Evolutionary conservation across 2,329 filamentous ascomycete species (phyloP).

Genomic region (Xylariaceae sp.): DNA sequence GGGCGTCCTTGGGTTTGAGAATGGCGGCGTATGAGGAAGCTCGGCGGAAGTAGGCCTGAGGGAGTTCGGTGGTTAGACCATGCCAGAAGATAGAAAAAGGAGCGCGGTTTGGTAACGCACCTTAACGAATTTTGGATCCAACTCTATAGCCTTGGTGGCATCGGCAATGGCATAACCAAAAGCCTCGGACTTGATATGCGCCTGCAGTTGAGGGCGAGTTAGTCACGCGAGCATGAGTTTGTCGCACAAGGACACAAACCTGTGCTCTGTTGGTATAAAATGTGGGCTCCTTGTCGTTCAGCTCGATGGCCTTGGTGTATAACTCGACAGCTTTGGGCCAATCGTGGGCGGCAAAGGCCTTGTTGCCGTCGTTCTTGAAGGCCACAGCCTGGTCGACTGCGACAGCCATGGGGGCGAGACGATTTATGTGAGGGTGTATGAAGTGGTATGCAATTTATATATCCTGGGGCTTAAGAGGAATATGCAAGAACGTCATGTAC

Average conservation of each 20-base stretch:
- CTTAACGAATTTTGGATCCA: constrained; percentile 87
- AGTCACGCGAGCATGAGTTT: constrained; percentile 42
- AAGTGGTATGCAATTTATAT: neutral
- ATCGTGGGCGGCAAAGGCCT: constrained; percentile 83
- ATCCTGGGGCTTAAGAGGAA: neutral
- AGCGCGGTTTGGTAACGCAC: constrained; percentile 41
- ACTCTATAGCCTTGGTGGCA: constrained; percentile 83
- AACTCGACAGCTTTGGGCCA: constrained; percentile 77
- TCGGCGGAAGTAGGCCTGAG: constrained; percentile 86
- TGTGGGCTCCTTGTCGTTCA: constrained; percentile 77
- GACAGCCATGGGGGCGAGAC: too few relatives aligned
- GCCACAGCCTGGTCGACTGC: constrained; percentile 66
- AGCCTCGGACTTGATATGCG: constrained; percentile 90
- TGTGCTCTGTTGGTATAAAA: constrained; percentile 95
- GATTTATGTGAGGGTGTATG: too few relatives aligned
- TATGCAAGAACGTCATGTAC: neutral
- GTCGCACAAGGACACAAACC: constrained; percentile 49
- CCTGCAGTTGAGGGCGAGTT: constrained; percentile 49
- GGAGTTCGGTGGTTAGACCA: constrained; percentile 4
- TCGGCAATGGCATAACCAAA: constrained; percentile 92
- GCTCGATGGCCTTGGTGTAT: constrained; percentile 83
- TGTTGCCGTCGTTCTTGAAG: constrained; percentile 92
- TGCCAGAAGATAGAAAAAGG: neutral
- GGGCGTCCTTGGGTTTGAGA: constrained; percentile 78
- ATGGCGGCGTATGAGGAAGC: constrained; percentile 91